phyloP scores from a whole-genome alignment of 345 rosid genomes.

The Boechera retrofracta region DNA sequence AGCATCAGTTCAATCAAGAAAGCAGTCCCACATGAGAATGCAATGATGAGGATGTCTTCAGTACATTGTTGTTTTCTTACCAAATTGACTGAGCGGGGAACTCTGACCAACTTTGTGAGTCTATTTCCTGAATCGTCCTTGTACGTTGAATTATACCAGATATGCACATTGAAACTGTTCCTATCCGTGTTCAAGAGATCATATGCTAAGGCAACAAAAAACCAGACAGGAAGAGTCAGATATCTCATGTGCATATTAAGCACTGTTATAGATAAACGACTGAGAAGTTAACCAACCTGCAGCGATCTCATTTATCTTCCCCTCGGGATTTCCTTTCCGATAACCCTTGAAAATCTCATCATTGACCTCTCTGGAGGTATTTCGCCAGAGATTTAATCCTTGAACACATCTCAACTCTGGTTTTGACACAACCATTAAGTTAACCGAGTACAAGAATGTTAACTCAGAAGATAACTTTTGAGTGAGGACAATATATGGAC shows the following conservation, averaged over 20 bases:
- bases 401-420: constrained; percentile 39
- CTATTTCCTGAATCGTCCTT: constrained; percentile 36
- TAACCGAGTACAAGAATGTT: constrained; percentile 1
- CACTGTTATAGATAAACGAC: constrained; percentile 2
- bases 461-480: constrained; percentile 2
- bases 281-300: constrained; percentile 61
- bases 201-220: constrained; percentile 65
- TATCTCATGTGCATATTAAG: constrained; percentile 8
- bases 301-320: constrained; percentile 68
- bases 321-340: constrained; percentile 64
- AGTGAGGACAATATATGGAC: neutral
- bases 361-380: constrained; percentile 68
- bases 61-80: constrained; percentile 47
- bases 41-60: constrained; percentile 18
- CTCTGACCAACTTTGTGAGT: constrained; percentile 54
- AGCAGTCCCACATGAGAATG: neutral
- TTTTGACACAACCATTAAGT: constrained; percentile 22
- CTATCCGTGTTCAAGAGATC: constrained; percentile 77
- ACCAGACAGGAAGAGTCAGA: constrained; percentile 28
- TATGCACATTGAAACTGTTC: constrained; percentile 65
- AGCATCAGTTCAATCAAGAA: constrained; percentile 51
- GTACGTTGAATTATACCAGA: constrained; percentile 85
- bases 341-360: constrained; percentile 76
- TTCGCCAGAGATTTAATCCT: constrained; percentile 71
- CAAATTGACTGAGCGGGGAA: constrained; percentile 82